Percentiles rank a stretch among this genome's conserved stretches.
Evolutionary conservation across 2,329 filamentous ascomycete species (phyloP).

Genomic region (Tolypocladium pustulatum): DNA sequence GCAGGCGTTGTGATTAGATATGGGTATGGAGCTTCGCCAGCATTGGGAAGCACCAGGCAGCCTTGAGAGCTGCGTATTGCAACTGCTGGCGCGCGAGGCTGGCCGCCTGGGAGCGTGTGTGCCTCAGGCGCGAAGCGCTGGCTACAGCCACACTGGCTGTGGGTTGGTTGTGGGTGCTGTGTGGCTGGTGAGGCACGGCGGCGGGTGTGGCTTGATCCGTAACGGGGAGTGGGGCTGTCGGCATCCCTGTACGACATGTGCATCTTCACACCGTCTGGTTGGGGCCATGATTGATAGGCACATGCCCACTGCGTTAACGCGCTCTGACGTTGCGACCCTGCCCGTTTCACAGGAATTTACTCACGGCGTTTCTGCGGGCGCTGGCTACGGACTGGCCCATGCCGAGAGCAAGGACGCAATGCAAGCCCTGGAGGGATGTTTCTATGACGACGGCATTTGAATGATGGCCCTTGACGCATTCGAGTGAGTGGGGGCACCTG

Average conservation of each 20-base stretch:
- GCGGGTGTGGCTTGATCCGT: neutral
- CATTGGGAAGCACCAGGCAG: slow-evolving; percentile 23
- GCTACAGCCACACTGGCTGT: slow-evolving; percentile 7
- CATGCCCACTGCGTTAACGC: neutral
- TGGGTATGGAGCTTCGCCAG: slow-evolving; percentile 21
- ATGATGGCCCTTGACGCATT: neutral
- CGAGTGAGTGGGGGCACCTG: too few relatives aligned
- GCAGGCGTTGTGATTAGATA: neutral
- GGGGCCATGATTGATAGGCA: neutral
- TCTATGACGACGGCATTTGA: neutral
- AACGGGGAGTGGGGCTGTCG: neutral
- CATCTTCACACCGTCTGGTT: neutral
- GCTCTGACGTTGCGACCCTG: neutral
- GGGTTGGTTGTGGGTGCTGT: slow-evolving; percentile 3
- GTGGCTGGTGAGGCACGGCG: neutral
- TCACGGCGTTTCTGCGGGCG: neutral
- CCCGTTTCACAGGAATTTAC: neutral
- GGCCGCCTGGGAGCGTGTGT: slow-evolving; percentile 7
- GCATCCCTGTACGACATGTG: neutral
- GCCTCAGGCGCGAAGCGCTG: slow-evolving; percentile 18
- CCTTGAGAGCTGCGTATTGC: slow-evolving; percentile 30
- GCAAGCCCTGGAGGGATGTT: neutral
- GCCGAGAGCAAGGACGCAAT: neutral
- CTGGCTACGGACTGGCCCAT: neutral
- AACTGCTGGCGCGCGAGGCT: slow-evolving; percentile 13